phyloP scores from a whole-genome alignment of 495 filamentous ascomycete species.

The Evernia prunastri region DNA sequence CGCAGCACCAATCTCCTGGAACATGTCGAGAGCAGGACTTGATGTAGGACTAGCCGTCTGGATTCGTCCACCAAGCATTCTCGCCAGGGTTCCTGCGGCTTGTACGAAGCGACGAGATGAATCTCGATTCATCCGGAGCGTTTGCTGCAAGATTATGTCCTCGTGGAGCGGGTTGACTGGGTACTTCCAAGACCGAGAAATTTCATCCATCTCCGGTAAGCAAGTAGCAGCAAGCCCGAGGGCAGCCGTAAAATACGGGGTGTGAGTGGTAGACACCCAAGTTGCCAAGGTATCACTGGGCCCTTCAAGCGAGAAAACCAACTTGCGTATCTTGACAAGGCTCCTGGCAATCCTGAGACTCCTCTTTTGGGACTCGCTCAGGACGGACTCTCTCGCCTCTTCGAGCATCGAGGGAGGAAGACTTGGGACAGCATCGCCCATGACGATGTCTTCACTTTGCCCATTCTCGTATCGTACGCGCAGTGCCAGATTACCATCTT shows the following conservation, averaged over 20 bases:
- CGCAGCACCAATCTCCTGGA: slow-evolving; percentile 41
- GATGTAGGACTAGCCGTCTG: slow-evolving; percentile 32
- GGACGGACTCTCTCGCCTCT: slow-evolving; percentile 37
- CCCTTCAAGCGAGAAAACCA: slow-evolving; percentile 49
- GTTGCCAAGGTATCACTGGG: slow-evolving; percentile 29
- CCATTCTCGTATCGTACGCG: slow-evolving; percentile 58
- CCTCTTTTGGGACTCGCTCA: slow-evolving; percentile 45
- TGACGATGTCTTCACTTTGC: slow-evolving; percentile 48
- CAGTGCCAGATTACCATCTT: slow-evolving; percentile 40
- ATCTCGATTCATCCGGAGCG: slow-evolving; percentile 51
- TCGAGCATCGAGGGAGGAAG: slow-evolving; percentile 34
- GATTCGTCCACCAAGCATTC: slow-evolving; percentile 46
- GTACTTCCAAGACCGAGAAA: slow-evolving; percentile 52
- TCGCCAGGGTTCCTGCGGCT: slow-evolving; percentile 56
- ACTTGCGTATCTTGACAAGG: slow-evolving; percentile 51
- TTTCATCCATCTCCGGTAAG: slow-evolving; percentile 50
- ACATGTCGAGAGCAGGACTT: slow-evolving; percentile 33
- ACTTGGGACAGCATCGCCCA: slow-evolving; percentile 31
- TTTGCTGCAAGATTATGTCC: slow-evolving; percentile 49
- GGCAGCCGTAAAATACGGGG: slow-evolving; percentile 40
- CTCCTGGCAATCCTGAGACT: slow-evolving; percentile 51
- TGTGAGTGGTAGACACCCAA: slow-evolving; percentile 33
- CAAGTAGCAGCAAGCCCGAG: slow-evolving; percentile 44
- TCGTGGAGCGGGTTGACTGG: slow-evolving; percentile 49
- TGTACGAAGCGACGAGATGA: slow-evolving; percentile 60